A percentile compares a stretch with the other conserved stretches of the same genome.
Evolutionary conservation across 352 stramenopile species (phyloP).

Genomic region (Peronospora farinosa): DNA sequence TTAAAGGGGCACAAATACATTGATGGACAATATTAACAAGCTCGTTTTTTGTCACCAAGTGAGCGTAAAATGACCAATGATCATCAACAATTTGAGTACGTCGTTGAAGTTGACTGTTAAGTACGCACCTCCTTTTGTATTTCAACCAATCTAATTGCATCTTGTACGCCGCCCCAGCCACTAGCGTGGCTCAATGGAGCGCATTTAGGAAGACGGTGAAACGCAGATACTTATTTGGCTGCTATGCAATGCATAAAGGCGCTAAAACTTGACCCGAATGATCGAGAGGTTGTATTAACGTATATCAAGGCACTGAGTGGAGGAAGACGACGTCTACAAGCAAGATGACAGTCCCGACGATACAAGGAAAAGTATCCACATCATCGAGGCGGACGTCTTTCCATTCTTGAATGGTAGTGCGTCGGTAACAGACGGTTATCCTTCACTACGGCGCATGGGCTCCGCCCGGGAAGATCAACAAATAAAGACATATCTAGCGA

Average conservation of each 20-base stretch:
- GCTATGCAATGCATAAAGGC: constrained; percentile 59
- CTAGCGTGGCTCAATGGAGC: constrained; percentile 36
- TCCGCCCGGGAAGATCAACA: constrained; percentile 18
- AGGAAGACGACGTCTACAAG: constrained; percentile 36
- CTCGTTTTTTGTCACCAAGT: too few species aligned
- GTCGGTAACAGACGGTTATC: background rate
- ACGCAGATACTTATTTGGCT: constrained; percentile 56
- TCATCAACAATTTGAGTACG: too few species aligned
- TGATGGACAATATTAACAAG: too few species aligned
- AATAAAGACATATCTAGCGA: constrained; percentile 29
- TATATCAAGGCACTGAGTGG: constrained; percentile 52
- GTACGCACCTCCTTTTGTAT: too few species aligned
- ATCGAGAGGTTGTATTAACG: constrained; percentile 45
- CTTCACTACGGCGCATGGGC: constrained; percentile 3
- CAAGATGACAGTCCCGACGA: constrained; percentile 31
- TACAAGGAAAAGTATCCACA: constrained; percentile 50
- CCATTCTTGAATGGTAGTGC: constrained; percentile 20
- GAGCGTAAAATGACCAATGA: too few species aligned
- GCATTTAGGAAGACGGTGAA: constrained; percentile 48
- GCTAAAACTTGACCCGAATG: constrained; percentile 40
- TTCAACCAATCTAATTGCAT: constrained; percentile 6
- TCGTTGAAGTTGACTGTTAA: too few species aligned
- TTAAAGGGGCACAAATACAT: too few species aligned
- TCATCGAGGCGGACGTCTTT: constrained; percentile 37
- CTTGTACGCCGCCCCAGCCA: constrained; percentile 6